These are phyloP conservation scores for Blastobotrys indianensis DNA, from an alignment of 1,139 yeast species.

Conservation along the genomic window DNA sequence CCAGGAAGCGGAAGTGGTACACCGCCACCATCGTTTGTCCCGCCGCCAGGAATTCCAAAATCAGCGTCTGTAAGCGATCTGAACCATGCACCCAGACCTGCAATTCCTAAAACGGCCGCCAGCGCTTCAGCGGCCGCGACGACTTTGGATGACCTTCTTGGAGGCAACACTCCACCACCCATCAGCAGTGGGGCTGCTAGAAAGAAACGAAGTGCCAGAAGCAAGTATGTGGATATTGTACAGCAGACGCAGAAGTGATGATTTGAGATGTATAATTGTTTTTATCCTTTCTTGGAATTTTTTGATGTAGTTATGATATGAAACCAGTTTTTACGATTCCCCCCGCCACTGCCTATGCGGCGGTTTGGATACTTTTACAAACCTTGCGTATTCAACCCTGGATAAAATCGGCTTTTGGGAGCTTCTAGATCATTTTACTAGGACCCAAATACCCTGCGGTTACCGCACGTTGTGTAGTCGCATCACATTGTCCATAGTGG, in stretches of 20 bases:
- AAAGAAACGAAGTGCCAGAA: constrained; percentile 53
- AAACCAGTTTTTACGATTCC: too few relatives aligned
- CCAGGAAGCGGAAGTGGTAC: constrained; percentile 26
- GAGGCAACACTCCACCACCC: constrained; percentile 38
- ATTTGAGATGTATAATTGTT: too few relatives aligned
- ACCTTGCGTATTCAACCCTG: too few relatives aligned
- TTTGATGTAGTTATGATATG: too few relatives aligned
- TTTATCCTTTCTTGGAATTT: too few relatives aligned
- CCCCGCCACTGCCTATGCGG: too few relatives aligned
- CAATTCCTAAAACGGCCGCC: not conserved
- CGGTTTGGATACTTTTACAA: too few relatives aligned
- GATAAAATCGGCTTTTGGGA: too few relatives aligned
- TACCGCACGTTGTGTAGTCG: too few relatives aligned
- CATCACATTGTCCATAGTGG: too few relatives aligned
- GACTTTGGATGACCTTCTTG: constrained; percentile 62
- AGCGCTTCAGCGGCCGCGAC: constrained; percentile 19
- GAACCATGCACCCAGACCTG: constrained; percentile 15
- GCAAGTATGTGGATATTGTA: constrained; percentile 76
- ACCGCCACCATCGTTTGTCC: constrained; percentile 17
- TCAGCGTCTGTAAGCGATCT: not conserved
- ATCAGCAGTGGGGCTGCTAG: constrained; percentile 40
- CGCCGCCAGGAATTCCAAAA: constrained; percentile 7
- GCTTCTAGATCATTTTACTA: too few relatives aligned
- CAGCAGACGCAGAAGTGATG: constrained; percentile 32
- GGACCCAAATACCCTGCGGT: too few relatives aligned